Evolutionary conservation across 352 stramenopile species (phyloP), one percentile per base, ranked within the genome.

Genomic region (Elongisporangium undulatum): DNA sequence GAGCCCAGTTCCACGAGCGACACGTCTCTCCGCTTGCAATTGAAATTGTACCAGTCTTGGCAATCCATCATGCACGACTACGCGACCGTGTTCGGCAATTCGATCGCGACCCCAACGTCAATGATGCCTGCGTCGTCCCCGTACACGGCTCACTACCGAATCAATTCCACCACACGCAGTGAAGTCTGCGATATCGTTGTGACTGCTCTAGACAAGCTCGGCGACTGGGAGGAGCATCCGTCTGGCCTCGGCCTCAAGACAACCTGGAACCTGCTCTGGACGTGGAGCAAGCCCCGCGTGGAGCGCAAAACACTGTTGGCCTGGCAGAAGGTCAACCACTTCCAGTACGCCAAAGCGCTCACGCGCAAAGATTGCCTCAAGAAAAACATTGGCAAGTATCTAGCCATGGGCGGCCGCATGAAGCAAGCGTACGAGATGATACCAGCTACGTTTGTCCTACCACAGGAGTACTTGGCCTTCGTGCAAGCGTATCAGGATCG

Each of bases 251-350:
- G 87, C 1, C 71, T 95, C n/a, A 94, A 93, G 58, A 94, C 82
- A 8, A 89, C 89, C 52, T 97, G 90, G 90, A 97, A 97, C 56
- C 59, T 97, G 38, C 67, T 97, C 17, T 97, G 90, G 90, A 97
- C 89, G 19, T 97, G 88, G 89, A 91, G 79, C 58, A 94, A 95
- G 58, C 86, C 88, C 1, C 82, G 75, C n/a, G 82, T 92, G 2
- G 78, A 92, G 56, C 79, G 82, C 41, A 82, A 89, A 53, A 85
- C 79, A 51, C 68, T 98, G 29, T 73, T 98, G 5, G 64, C 68
- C 16, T 98, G 92, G 86, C 96, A 99, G 66, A 92, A 94, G 49
- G 91, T 98, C 24, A 99, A 98, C 69, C 90, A 98, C 66, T 98
- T 98, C 68, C 75, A 92, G 49, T 71, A 95, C 49, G 90, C 89